Evolutionary conservation across 345 rosid genomes (phyloP), one percentile per base, ranked within the genome.

Genomic region (Brassica carinata): DNA sequence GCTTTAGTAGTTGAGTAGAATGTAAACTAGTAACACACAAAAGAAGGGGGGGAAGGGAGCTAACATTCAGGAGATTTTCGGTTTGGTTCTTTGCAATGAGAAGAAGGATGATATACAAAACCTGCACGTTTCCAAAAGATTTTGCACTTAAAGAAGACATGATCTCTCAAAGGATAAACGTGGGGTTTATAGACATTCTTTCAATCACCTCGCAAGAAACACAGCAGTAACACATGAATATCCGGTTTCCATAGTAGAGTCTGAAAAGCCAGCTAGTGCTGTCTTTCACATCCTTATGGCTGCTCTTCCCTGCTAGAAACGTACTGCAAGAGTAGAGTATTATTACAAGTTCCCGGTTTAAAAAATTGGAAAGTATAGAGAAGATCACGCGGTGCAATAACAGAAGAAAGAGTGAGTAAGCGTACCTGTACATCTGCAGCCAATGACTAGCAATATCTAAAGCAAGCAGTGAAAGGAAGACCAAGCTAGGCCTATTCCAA

Each of bases 401-500:
- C 23, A 19, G 23, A 17, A 45, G 36, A 40, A 58, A 66, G 30
- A 8, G 38, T 38, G 5, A 79, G 30, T 18, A 18, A 73, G 69
- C 14, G 5, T 85, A 93, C 99, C 98, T 96, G 86, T 93, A 92
- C 99, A 96, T 90, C 84, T 93, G 99, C 67, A 96, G 88, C 99
- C 98, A 96, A 65, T 96, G 99, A 83, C 99, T 93, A 72, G 87
- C 92, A 77, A 96, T 90, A 88, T 96, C 99, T 8, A 96, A 82
- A 64, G 99, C 97, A 77, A 96, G 97, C 79, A 96, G 75, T 57
- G 94, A 92, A 83, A 93, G 82, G 85, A 93, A 96, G 73, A 84
- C 87, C 86, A 96, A 89, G 81, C 99, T 92, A 82, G 98, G 98
- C 90, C 26, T 23, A 23, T 23, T 23, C 26, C 26, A 23, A 23